phyloP scores from a whole-genome alignment of 2,329 filamentous ascomycete genomes.

The Drechslera avenae region DNA sequence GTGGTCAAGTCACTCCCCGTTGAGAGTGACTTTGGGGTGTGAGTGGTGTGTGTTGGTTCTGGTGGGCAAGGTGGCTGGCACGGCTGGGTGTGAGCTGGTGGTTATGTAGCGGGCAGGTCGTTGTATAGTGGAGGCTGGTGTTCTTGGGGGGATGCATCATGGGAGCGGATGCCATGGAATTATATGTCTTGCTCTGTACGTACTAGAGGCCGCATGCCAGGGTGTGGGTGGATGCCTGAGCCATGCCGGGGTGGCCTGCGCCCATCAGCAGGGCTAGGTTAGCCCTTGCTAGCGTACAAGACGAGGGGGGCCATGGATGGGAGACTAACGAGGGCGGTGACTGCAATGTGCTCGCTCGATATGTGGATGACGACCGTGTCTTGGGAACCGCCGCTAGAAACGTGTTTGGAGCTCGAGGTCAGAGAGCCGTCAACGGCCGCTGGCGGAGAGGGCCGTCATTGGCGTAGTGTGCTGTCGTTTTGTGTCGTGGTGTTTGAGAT shows the following conservation, averaged over 20 bases:
- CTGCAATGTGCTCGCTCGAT: conserved; percentile 7
- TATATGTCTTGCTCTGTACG: conserved; percentile 41
- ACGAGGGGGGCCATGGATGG: conserved; percentile 16
- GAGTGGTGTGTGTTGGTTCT: conserved; percentile 21
- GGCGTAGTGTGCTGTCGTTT: conserved; percentile 15
- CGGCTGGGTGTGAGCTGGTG: conserved; percentile 10
- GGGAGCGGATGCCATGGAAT: conserved; percentile 28
- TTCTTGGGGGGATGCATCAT: conserved; percentile 24
- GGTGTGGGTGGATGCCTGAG: conserved; percentile 35
- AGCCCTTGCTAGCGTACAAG: conserved; percentile 6
- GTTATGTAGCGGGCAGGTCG: conserved; percentile 5
- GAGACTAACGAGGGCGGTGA: conserved; percentile 40
- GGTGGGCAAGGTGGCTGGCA: conserved; percentile 11
- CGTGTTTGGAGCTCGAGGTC: conserved; percentile 25
- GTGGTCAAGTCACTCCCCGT: conserved; percentile 34
- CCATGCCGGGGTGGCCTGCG: conserved; percentile 22
- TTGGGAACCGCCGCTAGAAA: conserved; percentile 20
- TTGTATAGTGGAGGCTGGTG: conserved; percentile 17
- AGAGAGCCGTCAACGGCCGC: conserved; percentile 28
- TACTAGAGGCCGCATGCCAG: conserved; percentile 25
- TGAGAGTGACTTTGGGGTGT: conserved; percentile 24
- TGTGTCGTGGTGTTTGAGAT: conserved; percentile 9
- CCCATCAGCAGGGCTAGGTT: conserved; percentile 24
- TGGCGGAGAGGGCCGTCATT: conserved; percentile 21
- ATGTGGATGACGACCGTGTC: conserved; percentile 38